phyloP scores from a whole-genome alignment of 352 stramenopile genomes.

The Pythium apleroticum region DNA sequence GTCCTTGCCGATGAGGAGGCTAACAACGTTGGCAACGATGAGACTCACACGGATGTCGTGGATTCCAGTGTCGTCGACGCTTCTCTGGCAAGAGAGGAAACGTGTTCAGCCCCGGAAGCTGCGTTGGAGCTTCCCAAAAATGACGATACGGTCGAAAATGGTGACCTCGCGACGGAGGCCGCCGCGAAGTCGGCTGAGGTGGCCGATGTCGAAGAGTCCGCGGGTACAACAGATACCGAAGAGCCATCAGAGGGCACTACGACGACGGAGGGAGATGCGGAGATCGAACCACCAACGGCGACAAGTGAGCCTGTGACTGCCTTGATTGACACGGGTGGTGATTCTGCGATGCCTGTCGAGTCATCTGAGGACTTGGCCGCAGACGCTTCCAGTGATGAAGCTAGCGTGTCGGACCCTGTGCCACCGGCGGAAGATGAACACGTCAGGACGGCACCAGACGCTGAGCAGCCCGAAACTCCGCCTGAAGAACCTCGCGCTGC shows the following conservation, averaged over 20 bases:
- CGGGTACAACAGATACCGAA: too few relatives aligned
- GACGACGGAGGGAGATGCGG: neutral
- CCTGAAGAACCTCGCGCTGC: neutral
- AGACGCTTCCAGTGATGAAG: neutral
- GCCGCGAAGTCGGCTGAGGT: neutral
- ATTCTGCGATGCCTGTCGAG: neutral
- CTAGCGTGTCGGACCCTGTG: neutral
- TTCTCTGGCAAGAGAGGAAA: neutral
- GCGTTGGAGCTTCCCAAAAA: neutral
- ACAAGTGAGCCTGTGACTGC: neutral
- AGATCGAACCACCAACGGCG: neutral
- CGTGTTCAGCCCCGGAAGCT: neutral
- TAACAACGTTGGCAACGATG: neutral
- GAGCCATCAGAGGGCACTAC: neutral
- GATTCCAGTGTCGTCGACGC: neutral
- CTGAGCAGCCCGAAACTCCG: neutral
- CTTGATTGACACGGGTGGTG: neutral
- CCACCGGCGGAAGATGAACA: neutral
- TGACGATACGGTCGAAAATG: neutral
- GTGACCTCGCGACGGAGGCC: neutral
- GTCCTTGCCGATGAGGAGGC: neutral
- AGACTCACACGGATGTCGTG: neutral
- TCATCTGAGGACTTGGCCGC: neutral
- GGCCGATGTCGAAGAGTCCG: too few relatives aligned
- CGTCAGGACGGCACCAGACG: neutral